Base-by-base conservation (phyloP, 306 rosid species). In the Pyrus bretschneideri region DNA sequence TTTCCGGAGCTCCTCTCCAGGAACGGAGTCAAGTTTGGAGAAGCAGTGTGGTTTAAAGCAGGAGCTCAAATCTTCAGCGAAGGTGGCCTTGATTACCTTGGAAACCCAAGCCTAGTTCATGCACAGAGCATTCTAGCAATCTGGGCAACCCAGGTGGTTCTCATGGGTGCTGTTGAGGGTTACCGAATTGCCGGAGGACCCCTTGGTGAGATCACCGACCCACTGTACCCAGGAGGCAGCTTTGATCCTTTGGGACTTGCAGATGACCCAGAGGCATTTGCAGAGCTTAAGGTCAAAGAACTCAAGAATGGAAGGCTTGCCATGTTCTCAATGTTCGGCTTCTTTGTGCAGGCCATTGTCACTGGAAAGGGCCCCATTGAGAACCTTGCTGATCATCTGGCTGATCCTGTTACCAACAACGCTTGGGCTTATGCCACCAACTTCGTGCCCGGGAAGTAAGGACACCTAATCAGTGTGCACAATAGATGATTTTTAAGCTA, bases 1-100 rank as follows among this genome's bases (percentile, higher is more conserved):
- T 83, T 79, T 81, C 86, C 81, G n/a, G 81, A 83, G 83, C 86
- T 83, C 23, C 86, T 83, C 17, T 67, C 83, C 23, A 71, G 81
- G 69, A 79, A 83, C 60, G 86, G 79, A 72, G 81, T 79, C 76
- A 83, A 79, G 79, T 76, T 83, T 15, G 83, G 83, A 8, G 81
- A 79, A 30, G 86, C 86, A 66, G 83, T 76, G 38, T 83, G 81
- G 86, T 83, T 80, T 70, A 83, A 83, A 67, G 86, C 84, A 19
- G 81, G 86, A 59, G 70, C 84, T 71, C 86, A 80, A 9, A 79
- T 83, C 71, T 83, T 80, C 76, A 80, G 83, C 18, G 81, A 83
- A 49, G 84, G 83, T 18, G 79, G 81, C 52, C 79, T 76, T 8
- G 84, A 83, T 66, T 83, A 83, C 65, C 83, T 83, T 35, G 81